Evolutionary conservation across 148 eudicot genomes (phyloP), one percentile per base, ranked within the genome.

Genomic region (Vaccinium darrowii): DNA sequence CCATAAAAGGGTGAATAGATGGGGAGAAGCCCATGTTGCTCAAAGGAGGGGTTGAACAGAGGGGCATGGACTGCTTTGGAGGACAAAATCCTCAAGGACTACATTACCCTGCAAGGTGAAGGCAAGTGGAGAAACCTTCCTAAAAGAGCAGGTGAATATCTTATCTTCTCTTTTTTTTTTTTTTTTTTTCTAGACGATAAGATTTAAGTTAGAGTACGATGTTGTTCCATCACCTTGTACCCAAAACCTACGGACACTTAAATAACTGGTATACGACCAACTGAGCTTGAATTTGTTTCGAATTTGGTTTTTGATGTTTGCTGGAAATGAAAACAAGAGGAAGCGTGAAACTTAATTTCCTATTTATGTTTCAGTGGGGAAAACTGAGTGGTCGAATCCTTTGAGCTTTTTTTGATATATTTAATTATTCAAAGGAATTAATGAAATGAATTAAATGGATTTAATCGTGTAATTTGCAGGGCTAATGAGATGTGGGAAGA

Each of bases 401-500:
- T 2, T 36, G 3, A 2, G 39, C 39, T 36, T 43, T 43, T 43
- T 43, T 43, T 43, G 7, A 43, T 43, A 0, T 43, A 43, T 43
- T 43, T 43, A 73, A 33, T 1, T 39, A 19, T 23, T 43, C 8
- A n/a, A 49, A 4, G 27, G 49, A 49, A 19, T 69, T 27, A 30
- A 76, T 8, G 7, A 7, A 19, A 1, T 43, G 47, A 5, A 43
- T 43, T 43, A 43, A 21, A n/a, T 50, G 30, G 58, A 51, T 12
- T 16, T 12, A 49, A 76, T 49, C 3, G 10, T 23, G 1, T 50
- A 43, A 43, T 21, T 23, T 73, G 2, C 75, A 89, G 91, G 91
- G 33, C 58, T 89, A n/a, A 87, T 85, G 81, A 80, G 91, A 63
- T 89, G 91, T 4, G 91, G 91, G n/a, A 89, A 89, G 81, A 89